These are phyloP conservation scores for Colletotrichum brevisporum DNA, from an alignment of 2,329 filamentous ascomycete species.

Conservation along the genomic window DNA sequence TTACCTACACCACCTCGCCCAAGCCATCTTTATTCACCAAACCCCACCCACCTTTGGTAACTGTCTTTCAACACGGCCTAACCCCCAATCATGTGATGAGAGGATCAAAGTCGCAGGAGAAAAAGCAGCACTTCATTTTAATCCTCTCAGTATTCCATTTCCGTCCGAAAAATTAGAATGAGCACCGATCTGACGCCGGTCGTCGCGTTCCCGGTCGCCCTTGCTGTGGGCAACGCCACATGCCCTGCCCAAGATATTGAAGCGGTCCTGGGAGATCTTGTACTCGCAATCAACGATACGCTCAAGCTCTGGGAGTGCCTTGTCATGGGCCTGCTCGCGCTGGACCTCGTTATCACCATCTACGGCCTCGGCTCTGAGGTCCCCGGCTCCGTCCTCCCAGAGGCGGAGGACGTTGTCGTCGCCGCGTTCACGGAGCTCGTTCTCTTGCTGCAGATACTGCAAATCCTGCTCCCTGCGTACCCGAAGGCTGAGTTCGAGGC, in stretches of 20 bases:
- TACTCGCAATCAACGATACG: background rate
- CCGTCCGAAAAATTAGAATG: too few species aligned
- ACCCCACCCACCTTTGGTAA: too few species aligned
- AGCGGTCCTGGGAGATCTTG: background rate
- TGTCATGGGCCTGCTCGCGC: background rate
- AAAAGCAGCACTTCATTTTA: too few species aligned
- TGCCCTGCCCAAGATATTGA: too few species aligned
- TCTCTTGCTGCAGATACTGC: slow-evolving; percentile 19
- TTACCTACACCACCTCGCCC: too few species aligned
- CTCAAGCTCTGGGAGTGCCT: slow-evolving; percentile 22
- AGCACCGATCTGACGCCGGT: too few species aligned
- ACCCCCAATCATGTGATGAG: too few species aligned
- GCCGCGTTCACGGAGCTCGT: slow-evolving; percentile 27
- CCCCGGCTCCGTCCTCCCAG: slow-evolving; percentile 4
- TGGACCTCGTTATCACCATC: slow-evolving; percentile 21
- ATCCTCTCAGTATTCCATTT: too few species aligned
- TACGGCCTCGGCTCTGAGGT: slow-evolving; percentile 22
- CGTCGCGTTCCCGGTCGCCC: too few species aligned
- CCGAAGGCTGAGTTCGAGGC: background rate
- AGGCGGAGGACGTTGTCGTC: background rate
- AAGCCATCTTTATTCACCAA: too few species aligned
- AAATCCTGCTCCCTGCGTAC: slow-evolving; percentile 12
- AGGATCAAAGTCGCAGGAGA: too few species aligned
- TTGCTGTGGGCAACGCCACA: background rate
- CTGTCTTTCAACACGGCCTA: too few species aligned